Evolutionary conservation across 768 basidiomycete species (phyloP).

Genomic region (Rubroboletus satanas): DNA sequence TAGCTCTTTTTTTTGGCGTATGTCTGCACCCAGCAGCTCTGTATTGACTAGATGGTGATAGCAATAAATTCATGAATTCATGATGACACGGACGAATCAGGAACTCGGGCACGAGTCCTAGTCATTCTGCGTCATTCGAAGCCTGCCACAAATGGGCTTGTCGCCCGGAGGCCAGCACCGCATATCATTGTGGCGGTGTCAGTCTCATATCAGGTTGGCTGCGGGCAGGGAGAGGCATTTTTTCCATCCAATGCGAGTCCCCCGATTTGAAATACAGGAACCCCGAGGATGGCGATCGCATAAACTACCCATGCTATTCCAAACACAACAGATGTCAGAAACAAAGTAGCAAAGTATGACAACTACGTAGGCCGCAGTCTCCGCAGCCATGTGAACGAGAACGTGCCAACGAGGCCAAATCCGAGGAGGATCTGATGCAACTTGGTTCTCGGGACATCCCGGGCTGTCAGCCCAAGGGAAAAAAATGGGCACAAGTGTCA

Average conservation of each 20-base stretch:
- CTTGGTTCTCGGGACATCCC: background rate
- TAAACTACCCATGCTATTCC: background rate
- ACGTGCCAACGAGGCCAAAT: background rate
- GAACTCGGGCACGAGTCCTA: background rate
- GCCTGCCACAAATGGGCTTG: background rate
- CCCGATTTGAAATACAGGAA: background rate
- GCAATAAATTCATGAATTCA: background rate
- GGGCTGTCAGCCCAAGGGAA: background rate
- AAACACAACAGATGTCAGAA: background rate
- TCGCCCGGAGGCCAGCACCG: no score
- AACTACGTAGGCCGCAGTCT: conserved; percentile 9
- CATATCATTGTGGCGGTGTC: conserved; percentile 4
- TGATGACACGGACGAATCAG: background rate
- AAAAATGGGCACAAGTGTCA: background rate
- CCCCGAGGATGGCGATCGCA: background rate
- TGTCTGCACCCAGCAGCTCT: background rate
- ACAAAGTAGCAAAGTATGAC: conserved; percentile 20
- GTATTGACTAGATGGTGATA: conserved; percentile 14
- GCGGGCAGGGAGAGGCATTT: background rate
- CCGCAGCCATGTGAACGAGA: conserved; percentile 10
- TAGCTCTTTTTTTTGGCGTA: background rate
- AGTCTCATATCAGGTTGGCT: background rate
- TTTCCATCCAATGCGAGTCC: background rate
- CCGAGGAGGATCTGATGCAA: background rate
- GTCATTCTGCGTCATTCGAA: conserved; percentile 5